phyloP scores from a whole-genome alignment of 495 filamentous ascomycete species.

The Penicillium samsonianum region DNA sequence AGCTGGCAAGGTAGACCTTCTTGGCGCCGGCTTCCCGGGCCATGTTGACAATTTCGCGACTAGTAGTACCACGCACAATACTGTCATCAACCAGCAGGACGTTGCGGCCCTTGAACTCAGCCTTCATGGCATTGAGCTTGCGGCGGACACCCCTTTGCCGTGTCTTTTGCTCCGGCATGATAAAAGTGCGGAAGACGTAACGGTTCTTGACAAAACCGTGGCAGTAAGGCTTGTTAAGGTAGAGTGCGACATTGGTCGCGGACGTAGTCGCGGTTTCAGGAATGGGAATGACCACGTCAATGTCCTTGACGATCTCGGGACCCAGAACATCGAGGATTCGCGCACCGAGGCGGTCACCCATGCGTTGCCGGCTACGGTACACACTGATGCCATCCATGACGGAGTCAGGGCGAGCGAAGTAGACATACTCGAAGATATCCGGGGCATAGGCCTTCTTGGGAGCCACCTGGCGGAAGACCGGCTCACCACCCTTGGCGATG shows the following conservation, averaged over 20 bases:
- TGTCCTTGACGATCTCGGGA: conserved; percentile 72
- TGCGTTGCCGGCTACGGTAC: conserved; percentile 83
- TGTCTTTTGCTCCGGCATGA: conserved; percentile 86
- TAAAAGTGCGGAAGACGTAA: conserved; percentile 95
- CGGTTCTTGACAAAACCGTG: conserved; percentile 93
- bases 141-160: conserved; percentile 65
- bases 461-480: conserved; percentile 74
- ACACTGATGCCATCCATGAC: conserved; percentile 93
- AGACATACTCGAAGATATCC: conserved; percentile 90
- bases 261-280: conserved; percentile 86
- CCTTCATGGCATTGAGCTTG: conserved; percentile 76
- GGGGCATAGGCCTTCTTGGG: conserved; percentile 74
- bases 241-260: conserved; percentile 75
- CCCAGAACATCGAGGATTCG: conserved; percentile 74
- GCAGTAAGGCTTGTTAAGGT: conserved; percentile 76
- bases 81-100: conserved; percentile 91
- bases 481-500: conserved; percentile 78
- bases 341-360: conserved; percentile 85
- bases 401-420: conserved; percentile 78
- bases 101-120: conserved; percentile 81
- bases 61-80: conserved; percentile 91
- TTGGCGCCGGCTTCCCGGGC: conserved; percentile 86
- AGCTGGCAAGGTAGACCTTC: conserved; percentile 88
- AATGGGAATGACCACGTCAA: conserved; percentile 90
- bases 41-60: conserved; percentile 90